Evolutionary conservation across 768 basidiomycete species (phyloP).

Genomic region (Rhizopogon vinicolor): DNA sequence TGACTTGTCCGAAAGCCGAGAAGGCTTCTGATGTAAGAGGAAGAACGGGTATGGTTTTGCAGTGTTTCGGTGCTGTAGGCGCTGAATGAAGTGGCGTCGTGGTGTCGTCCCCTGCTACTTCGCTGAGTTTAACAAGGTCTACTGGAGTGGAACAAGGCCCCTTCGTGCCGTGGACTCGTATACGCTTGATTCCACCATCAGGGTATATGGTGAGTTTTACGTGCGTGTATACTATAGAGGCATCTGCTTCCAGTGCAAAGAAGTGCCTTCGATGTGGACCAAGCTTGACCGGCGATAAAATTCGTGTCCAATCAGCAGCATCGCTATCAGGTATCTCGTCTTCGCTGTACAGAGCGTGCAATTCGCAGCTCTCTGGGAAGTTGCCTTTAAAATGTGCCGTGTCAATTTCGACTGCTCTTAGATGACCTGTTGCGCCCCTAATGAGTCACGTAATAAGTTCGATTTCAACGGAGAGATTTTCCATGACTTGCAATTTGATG

Average conservation of each 20-base stretch:
- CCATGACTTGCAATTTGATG: constrained; percentile 69
- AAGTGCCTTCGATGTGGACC: constrained; percentile 89
- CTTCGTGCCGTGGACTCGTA: constrained; percentile 74
- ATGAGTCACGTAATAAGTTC: background rate
- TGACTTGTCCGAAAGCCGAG: constrained; percentile 82
- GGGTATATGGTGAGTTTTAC: constrained; percentile 87
- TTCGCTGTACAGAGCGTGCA: constrained; percentile 50
- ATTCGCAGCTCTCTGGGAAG: constrained; percentile 84
- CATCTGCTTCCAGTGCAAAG: constrained; percentile 74
- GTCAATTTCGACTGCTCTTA: constrained; percentile 85
- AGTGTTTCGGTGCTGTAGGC: background rate
- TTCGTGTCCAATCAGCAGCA: constrained; percentile 55
- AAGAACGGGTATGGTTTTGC: constrained; percentile 44
- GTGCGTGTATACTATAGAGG: constrained; percentile 65
- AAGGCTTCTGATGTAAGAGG: constrained; percentile 85
- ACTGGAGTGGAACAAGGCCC: constrained; percentile 20
- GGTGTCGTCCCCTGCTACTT: background rate
- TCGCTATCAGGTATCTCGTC: constrained; percentile 33
- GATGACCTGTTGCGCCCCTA: constrained; percentile 69
- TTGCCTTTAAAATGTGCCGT: constrained; percentile 96
- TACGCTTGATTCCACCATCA: constrained; percentile 92
- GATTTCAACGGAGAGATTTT: background rate
- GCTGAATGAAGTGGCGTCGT: constrained; percentile 5
- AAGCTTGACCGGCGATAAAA: constrained; percentile 75
- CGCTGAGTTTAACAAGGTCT: background rate